phyloP scores from a whole-genome alignment of 2,329 filamentous ascomycete species.

The Fusarium falciforme region DNA sequence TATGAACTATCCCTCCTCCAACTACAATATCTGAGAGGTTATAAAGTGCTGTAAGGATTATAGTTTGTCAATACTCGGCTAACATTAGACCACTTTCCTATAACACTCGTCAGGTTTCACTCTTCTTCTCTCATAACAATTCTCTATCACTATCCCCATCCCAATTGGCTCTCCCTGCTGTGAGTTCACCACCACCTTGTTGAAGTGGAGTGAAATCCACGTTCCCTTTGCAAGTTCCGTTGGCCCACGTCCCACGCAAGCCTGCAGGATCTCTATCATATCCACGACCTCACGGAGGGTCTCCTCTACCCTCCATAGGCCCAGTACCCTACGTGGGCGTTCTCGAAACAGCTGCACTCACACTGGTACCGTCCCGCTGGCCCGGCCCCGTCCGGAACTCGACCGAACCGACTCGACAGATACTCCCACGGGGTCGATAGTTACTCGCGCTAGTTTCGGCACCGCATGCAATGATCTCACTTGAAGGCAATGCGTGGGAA shows the following conservation, averaged over 20 bases:
- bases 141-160: background rate
- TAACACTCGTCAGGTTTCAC: background rate
- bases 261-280: background rate
- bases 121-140: background rate
- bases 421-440: background rate
- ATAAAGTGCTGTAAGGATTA: background rate
- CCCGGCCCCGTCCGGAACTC: constrained; percentile 5
- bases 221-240: background rate
- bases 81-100: background rate
- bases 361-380: background rate
- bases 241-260: background rate
- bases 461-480: background rate
- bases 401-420: constrained; percentile 5
- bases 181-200: constrained; percentile 15
- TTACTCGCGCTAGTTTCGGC: background rate
- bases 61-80: background rate
- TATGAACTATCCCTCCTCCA: background rate
- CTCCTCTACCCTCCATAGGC: background rate
- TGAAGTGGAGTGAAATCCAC: constrained; percentile 28
- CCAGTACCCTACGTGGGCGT: background rate
- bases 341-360: background rate
- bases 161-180: background rate
- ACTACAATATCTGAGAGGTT: background rate
- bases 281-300: background rate
- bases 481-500: background rate